Evolutionary conservation across 1,139 yeast genomes (phyloP), one percentile per base, ranked within the genome.

Genomic region (Hansenula sp.): DNA sequence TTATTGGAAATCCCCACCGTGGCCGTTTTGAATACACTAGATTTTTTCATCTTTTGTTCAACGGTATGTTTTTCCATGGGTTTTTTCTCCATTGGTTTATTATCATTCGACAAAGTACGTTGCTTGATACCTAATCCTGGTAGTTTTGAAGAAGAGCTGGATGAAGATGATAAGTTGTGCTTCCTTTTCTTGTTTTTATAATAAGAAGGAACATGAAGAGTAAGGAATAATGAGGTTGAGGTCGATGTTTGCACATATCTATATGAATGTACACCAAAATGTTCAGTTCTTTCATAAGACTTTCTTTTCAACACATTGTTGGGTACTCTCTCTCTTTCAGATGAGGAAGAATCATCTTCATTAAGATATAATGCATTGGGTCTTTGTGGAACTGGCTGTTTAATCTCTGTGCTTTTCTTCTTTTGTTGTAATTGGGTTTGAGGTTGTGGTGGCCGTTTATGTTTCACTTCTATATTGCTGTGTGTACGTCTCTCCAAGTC

Each of bases 181-280:
- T 15, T 28, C n/a, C 13, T 7, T 27, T 10, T 34, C 18, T 30
- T 36, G 4, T 40, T 44, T 34, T 47, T 49, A 40, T 44, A 49
- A 41, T 42, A 45, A 7, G 31, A 11, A 6, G 56, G 56, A 11
- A 52, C 53, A 32, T 47, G 36, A 5, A 53, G 24, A 2, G 50
- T 51, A 15, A 53, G 24, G 0, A 44, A 15, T 5, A 50, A 12
- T 33, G 44, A 21, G 27, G 31, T 33, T 11, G 17, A 21, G 2
- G 35, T 29, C 9, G 31, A 24, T 2, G 36, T 43, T 31, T 35
- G 41, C 3, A 41, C 15, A 9, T 45, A 9, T n/a, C 34, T 29
- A 19, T 44, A 42, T 5, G 50, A 44, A 25, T 50, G 50, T 2
- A 41, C 36, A 1, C 52, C 54, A 7, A 38, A 29, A 19, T 42